phyloP scores from a whole-genome alignment of 176 grass and related monocot species.

The Carex scoparia region DNA sequence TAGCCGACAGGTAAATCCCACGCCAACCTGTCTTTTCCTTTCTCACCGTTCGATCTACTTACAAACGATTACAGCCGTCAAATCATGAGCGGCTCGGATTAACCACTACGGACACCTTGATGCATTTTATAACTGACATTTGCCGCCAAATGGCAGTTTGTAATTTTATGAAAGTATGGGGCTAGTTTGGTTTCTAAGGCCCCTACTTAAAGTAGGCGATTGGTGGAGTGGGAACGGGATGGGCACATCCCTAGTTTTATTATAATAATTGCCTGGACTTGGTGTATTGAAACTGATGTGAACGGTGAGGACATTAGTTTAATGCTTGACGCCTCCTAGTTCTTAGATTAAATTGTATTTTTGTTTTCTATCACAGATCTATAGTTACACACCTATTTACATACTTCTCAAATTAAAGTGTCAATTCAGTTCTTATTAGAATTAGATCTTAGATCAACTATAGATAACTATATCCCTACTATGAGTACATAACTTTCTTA shows the following conservation, averaged over 20 bases:
- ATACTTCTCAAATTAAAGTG: no score
- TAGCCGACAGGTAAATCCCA: conserved; percentile 19
- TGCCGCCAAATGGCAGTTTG: conserved; percentile 43
- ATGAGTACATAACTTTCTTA: neutral
- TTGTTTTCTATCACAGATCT: neutral
- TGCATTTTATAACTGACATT: conserved; percentile 41
- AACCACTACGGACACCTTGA: neutral
- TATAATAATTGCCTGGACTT: neutral
- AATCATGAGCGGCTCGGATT: neutral
- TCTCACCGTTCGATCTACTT: neutral
- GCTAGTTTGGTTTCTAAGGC: neutral
- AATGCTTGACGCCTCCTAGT: neutral
- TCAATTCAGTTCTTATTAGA: no score
- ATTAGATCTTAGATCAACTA: neutral
- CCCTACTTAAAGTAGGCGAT: conserved; percentile 14
- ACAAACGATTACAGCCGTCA: neutral
- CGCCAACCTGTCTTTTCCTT: neutral
- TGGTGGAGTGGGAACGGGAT: conserved; percentile 29
- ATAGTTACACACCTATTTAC: no score
- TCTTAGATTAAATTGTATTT: neutral
- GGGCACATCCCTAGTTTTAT: conserved; percentile 19
- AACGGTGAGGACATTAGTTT: neutral
- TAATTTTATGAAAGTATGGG: neutral
- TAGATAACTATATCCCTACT: no score
- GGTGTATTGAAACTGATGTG: neutral